phyloP scores from a whole-genome alignment of 2,329 filamentous ascomycete species.

The Xylariaceae sp. region DNA sequence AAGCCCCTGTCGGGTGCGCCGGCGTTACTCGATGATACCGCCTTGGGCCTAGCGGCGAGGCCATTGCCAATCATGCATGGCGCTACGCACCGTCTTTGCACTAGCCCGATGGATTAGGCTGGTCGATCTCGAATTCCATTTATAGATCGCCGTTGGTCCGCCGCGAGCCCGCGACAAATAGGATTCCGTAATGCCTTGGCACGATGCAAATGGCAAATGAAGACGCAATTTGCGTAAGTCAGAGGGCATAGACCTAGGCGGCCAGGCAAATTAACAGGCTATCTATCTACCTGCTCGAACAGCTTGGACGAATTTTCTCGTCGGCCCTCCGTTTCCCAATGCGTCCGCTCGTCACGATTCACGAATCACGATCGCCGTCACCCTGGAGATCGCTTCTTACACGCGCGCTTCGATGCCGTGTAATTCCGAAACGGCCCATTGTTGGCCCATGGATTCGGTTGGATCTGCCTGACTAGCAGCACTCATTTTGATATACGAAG shows the following conservation, averaged over 20 bases:
- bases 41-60: conserved; percentile 7
- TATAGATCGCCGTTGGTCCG: not conserved
- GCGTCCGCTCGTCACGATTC: no score
- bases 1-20: conserved; percentile 3
- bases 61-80: conserved; percentile 19
- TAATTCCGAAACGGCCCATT: not conserved
- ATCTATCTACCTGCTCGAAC: no score
- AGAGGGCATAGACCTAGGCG: no score
- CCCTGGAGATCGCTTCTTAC: no score
- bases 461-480: not conserved
- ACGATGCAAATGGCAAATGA: not conserved
- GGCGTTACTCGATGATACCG: conserved; percentile 8
- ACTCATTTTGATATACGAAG: not conserved
- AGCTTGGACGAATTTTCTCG: no score
- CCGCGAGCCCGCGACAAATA: not conserved
- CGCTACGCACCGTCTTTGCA: conserved; percentile 9
- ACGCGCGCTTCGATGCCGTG: not conserved
- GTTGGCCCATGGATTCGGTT: not conserved
- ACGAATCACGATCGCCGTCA: no score
- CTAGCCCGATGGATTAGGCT: conserved; percentile 1
- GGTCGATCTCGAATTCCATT: not conserved
- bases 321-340: no score
- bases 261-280: no score
- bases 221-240: not conserved
- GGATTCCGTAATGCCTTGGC: not conserved